Percentiles rank a stretch among this genome's conserved stretches.
Conservation (phyloP, 2,329 filamentous ascomycete species). For the Coniochaeta prunicola region DNA sequence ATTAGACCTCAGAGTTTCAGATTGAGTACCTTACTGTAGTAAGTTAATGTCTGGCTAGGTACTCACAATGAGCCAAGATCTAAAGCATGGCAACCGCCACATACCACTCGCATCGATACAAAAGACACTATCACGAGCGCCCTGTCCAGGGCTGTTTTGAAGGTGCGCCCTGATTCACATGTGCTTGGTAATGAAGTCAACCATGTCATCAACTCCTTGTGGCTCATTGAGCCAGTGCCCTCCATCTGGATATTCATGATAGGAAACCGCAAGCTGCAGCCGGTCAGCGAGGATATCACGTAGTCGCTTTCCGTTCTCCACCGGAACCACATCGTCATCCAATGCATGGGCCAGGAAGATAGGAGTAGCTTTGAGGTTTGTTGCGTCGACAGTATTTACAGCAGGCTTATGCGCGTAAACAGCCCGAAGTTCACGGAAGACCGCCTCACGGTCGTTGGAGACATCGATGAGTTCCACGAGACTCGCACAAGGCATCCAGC, state of each 20-base stretch:
- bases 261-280: neutral
- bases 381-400: neutral
- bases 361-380: neutral
- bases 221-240: neutral
- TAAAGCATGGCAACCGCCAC: too few species aligned
- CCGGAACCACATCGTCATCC: neutral
- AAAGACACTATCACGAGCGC: neutral
- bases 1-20: too few species aligned
- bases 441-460: neutral
- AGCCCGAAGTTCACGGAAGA: neutral
- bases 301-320: neutral
- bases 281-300: neutral
- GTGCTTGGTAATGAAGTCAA: neutral
- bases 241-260: neutral
- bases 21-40: too few species aligned
- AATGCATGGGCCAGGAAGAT: neutral
- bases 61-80: neutral
- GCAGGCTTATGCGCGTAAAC: neutral
- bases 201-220: neutral
- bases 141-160: neutral
- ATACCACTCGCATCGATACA: neutral
- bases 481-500: conserved; percentile 26
- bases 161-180: neutral
- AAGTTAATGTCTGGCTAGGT: too few species aligned
- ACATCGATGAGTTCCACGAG: neutral